Evolutionary conservation across 2,329 filamentous ascomycete species (phyloP), one percentile per base, ranked within the genome.

Genomic region (Thielaviopsis ethacetica): DNA sequence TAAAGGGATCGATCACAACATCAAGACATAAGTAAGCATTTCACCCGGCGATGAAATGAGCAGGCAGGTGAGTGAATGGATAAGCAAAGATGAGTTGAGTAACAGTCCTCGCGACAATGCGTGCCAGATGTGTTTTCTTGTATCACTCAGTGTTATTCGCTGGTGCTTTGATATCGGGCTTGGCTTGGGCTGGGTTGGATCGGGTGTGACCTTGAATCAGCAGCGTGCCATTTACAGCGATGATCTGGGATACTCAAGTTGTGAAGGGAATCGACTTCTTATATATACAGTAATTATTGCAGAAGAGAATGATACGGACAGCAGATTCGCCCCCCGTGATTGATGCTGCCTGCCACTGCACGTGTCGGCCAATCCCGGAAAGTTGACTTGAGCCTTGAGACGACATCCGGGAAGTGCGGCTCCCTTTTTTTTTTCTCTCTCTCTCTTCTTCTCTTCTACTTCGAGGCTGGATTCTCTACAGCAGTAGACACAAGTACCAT

Each of bases 301-400:
- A n/a, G n/a, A n/a, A n/a, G n/a, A n/a, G n/a, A n/a, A n/a, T 34
- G 30, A 34, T 34, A 34, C 6, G 2, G 2, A 34, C 7, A 34
- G 10, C 30, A 10, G 30, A 34, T 12, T 34, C 30, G 30, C 10
- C 30, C 38, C 38, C 38, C 38, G 17, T 44, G 38, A 44, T 4
- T 44, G 38, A 44, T 44, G 38, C 7, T 44, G 15, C 19, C 7
- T 44, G 15, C 19, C 7, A 5, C 17, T 53, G 24, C 24, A 47
- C 53, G 49, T 38, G 54, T 54, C 61, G 61, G 61, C 61, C 61
- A 62, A 58, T 62, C 54, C 55, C 61, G 61, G 61, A 58, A 62
- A 41, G n/a, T 9, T n/a, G 10, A 26, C 12, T 49, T 56, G 19
- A 9, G 41, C 17, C 7, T 44, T n/a, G 13, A 5, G 38, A n/a